Percentiles rank a stretch among this genome's conserved stretches.
Conservation (phyloP, 176 grass and related monocot genomes). For the Cymbopogon citratus region DNA sequence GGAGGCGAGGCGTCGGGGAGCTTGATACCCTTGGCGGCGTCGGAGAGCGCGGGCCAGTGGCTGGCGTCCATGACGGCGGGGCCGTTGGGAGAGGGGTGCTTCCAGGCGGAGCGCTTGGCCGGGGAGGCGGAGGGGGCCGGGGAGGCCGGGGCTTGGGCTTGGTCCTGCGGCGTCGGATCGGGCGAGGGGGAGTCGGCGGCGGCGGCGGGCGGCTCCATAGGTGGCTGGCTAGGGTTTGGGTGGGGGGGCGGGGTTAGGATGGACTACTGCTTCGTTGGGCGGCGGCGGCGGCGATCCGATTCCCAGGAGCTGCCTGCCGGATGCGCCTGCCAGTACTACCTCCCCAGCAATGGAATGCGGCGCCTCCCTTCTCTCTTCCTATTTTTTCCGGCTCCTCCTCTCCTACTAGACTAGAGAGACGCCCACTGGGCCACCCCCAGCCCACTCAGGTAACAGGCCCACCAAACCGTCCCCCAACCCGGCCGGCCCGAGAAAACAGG, state of each 20-base stretch:
- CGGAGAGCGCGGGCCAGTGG: constrained; percentile 65
- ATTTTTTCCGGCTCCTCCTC: too few relatives aligned
- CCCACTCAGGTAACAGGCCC: too few relatives aligned
- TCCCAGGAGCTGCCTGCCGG: too few relatives aligned
- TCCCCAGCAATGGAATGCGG: too few relatives aligned
- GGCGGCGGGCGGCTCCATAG: constrained; percentile 32
- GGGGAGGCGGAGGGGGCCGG: not conserved
- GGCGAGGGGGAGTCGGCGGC: not conserved
- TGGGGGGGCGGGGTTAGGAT: not conserved
- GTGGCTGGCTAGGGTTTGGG: not conserved
- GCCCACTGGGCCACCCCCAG: too few relatives aligned
- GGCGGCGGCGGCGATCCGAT: constrained; percentile 21
- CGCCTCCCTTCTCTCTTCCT: too few relatives aligned
- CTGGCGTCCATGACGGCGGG: constrained; percentile 45
- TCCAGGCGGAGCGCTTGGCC: constrained; percentile 60
- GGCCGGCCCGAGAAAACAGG: too few relatives aligned
- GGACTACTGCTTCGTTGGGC: not conserved
- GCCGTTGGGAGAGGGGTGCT: constrained; percentile 40
- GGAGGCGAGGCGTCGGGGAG: not conserved
- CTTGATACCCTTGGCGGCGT: constrained; percentile 41
- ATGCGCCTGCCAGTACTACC: not conserved
- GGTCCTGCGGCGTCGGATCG: constrained; percentile 23
- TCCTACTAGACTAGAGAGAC: too few relatives aligned
- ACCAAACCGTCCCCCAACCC: too few relatives aligned
- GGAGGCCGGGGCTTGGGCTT: not conserved